phyloP scores from a whole-genome alignment of 148 eudicot genomes.

The Rhododendron kiyosumense region DNA sequence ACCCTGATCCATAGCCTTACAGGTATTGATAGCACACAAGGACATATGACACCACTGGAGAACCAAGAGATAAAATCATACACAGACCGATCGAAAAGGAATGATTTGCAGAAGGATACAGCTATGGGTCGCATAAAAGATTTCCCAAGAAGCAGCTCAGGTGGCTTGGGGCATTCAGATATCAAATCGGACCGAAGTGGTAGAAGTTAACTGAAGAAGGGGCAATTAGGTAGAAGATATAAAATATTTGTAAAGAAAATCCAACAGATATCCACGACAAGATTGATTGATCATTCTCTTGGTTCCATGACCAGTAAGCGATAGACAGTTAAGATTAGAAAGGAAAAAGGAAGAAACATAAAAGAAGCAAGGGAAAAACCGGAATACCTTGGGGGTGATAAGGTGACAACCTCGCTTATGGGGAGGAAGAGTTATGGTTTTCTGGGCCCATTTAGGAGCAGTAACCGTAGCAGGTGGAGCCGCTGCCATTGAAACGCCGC shows the following conservation, averaged over 20 bases:
- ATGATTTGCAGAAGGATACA: background rate
- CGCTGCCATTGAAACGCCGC: conserved; percentile 30
- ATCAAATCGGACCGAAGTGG: background rate
- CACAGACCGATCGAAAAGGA: background rate
- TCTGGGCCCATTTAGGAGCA: conserved; percentile 85
- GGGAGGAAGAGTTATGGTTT: conserved; percentile 75
- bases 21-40: background rate
- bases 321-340: background rate
- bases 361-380: background rate
- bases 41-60: background rate
- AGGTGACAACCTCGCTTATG: conserved; percentile 88
- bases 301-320: background rate
- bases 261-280: background rate
- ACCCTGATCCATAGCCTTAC: background rate
- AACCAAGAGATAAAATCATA: background rate
- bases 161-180: background rate
- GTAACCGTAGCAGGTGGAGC: conserved; percentile 31
- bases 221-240: background rate
- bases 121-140: background rate
- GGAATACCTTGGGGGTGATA: conserved; percentile 62
- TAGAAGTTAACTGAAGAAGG: background rate
- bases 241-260: background rate
- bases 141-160: background rate
- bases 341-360: background rate
- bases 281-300: background rate